Conservation (phyloP, 192 early-diverging fungal species). For the Linderina pennispora region DNA sequence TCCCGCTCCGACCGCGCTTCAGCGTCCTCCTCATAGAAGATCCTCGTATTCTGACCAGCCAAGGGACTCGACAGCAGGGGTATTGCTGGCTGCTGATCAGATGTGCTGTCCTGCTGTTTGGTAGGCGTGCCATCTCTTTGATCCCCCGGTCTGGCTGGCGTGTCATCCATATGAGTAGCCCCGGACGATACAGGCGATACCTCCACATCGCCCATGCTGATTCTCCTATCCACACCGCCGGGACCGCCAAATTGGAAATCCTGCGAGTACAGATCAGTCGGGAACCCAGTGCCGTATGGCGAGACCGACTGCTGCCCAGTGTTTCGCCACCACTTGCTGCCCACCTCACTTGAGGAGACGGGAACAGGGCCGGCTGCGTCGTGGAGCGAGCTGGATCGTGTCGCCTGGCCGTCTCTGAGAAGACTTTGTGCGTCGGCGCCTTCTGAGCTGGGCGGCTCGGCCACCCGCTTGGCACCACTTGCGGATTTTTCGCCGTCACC, state of each 20-base stretch:
- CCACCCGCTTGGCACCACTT: too few relatives aligned
- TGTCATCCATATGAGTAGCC: background rate
- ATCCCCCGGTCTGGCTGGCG: background rate
- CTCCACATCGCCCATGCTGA: constrained; percentile 20
- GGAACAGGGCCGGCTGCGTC: too few relatives aligned
- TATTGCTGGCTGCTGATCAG: background rate
- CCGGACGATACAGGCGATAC: background rate
- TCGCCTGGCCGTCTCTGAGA: too few relatives aligned
- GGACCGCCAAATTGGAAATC: constrained; percentile 4
- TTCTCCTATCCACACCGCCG: constrained; percentile 14
- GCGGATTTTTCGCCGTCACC: too few relatives aligned
- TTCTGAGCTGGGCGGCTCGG: too few relatives aligned
- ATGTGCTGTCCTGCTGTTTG: background rate
- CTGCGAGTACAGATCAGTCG: constrained; percentile 22
- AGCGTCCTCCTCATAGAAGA: constrained; percentile 39
- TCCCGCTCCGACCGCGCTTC: constrained; percentile 35
- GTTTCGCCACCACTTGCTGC: constrained; percentile 30
- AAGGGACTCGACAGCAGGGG: constrained; percentile 4
- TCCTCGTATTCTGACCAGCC: constrained; percentile 12
- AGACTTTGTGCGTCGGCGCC: too few relatives aligned
- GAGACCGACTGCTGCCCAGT: constrained; percentile 2
- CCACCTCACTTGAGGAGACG: too few relatives aligned
- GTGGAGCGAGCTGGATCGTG: too few relatives aligned
- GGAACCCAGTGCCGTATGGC: constrained; percentile 4
- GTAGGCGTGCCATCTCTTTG: background rate